phyloP scores from a whole-genome alignment of 768 basidiomycete species.

The Macrolepiota fuliginosa region DNA sequence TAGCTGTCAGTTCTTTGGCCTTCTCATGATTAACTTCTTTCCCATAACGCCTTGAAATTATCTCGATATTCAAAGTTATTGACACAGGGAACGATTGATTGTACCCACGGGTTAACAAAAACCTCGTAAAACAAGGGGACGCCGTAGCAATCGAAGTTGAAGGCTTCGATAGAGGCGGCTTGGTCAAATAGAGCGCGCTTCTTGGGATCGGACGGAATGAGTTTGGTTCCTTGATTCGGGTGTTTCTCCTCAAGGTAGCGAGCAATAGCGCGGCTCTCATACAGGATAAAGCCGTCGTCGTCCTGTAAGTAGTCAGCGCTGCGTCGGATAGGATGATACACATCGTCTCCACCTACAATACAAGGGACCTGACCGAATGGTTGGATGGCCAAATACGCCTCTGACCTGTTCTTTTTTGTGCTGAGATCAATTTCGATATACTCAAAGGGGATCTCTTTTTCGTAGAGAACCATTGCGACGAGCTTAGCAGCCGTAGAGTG shows the following conservation, averaged over 20 bases:
- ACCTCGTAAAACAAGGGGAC: slow-evolving; percentile 36
- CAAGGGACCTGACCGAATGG: slow-evolving; percentile 60
- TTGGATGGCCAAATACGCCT: slow-evolving; percentile 37
- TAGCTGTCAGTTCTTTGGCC: slow-evolving; percentile 17
- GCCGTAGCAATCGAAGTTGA: slow-evolving; percentile 41
- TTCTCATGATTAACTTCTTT: slow-evolving; percentile 21
- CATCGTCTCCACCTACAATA: slow-evolving; percentile 30
- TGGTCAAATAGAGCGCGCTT: slow-evolving; percentile 34
- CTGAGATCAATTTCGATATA: slow-evolving; percentile 37
- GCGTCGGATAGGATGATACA: background rate
- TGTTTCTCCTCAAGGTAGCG: slow-evolving; percentile 54
- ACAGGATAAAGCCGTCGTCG: slow-evolving; percentile 55
- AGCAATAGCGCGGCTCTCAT: slow-evolving; percentile 52
- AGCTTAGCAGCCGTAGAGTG: slow-evolving; percentile 42
- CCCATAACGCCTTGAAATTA: slow-evolving; percentile 10
- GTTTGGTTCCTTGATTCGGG: slow-evolving; percentile 38
- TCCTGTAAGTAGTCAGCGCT: slow-evolving; percentile 24
- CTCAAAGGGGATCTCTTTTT: slow-evolving; percentile 51
- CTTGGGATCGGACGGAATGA: slow-evolving; percentile 40
- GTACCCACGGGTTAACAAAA: slow-evolving; percentile 42
- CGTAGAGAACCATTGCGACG: slow-evolving; percentile 42
- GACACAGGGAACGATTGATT: background rate
- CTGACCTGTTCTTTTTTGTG: slow-evolving; percentile 38
- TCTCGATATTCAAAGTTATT: background rate
- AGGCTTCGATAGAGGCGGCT: slow-evolving; percentile 42